Percentiles rank a stretch among this genome's conserved stretches.
Evolutionary conservation across 2,329 filamentous ascomycete genomes (phyloP).

Genomic region (Aspergillus carbonarius): DNA sequence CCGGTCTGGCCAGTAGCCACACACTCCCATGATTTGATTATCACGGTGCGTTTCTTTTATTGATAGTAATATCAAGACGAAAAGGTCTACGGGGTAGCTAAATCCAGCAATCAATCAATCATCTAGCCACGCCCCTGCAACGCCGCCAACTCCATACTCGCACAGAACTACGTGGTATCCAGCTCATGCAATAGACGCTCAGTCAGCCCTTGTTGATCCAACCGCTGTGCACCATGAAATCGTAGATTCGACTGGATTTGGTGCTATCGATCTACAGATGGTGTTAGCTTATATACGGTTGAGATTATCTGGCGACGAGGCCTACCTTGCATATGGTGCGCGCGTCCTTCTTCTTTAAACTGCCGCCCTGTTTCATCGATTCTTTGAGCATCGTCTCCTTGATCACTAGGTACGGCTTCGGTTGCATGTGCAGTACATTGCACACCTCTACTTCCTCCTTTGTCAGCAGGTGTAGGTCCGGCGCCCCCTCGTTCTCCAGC

Average conservation of each 20-base stretch:
- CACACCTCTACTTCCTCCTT: conserved; percentile 84
- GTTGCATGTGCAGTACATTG: conserved; percentile 77
- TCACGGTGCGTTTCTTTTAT: too few species aligned
- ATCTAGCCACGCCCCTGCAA: not conserved
- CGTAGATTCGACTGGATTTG: conserved; percentile 83
- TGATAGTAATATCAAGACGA: too few species aligned
- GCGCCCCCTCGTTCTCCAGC: conserved; percentile 70
- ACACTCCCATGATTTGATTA: too few species aligned
- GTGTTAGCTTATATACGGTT: not conserved
- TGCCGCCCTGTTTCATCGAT: conserved; percentile 82
- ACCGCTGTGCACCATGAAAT: conserved; percentile 89
- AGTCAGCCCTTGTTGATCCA: conserved; percentile 85
- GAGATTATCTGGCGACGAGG: not conserved
- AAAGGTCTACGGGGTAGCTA: not conserved
- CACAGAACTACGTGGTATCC: not conserved
- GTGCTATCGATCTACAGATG: conserved; percentile 68
- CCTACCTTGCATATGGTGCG: conserved; percentile 71
- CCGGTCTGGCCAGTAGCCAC: not conserved
- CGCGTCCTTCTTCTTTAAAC: conserved; percentile 89
- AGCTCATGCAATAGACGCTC: conserved; percentile 13
- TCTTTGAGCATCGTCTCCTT: conserved; percentile 92
- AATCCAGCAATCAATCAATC: not conserved
- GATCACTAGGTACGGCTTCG: conserved; percentile 92
- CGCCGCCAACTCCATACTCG: conserved; percentile 12
- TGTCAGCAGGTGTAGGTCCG: conserved; percentile 80